These are phyloP conservation scores for Anastatica hierochuntica DNA, from an alignment of 345 rosid genomes.

Conservation along the genomic window DNA sequence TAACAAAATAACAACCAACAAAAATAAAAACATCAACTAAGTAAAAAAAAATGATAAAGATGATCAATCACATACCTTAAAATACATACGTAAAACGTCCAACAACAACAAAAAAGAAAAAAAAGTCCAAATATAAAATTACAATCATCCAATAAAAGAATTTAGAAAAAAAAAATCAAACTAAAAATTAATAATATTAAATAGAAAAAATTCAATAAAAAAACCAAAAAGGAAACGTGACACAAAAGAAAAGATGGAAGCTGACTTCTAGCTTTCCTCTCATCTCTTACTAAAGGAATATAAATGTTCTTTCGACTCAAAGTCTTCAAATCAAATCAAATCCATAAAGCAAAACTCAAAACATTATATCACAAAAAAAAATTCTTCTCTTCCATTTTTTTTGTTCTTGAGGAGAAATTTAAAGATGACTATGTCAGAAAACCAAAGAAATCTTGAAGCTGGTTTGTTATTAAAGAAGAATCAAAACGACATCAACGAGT, in stretches of 20 bases:
- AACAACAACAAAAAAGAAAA: too few species aligned
- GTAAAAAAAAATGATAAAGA: too few species aligned
- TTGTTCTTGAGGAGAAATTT: not conserved
- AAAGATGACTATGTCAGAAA: conserved; percentile 23
- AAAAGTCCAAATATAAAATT: too few species aligned
- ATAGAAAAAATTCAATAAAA: not conserved
- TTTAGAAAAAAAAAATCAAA: too few species aligned
- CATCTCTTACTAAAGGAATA: conserved; percentile 22
- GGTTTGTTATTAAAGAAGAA: conserved; percentile 20
- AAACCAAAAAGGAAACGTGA: conserved; percentile 14
- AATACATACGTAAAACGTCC: too few species aligned
- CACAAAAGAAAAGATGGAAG: conserved; percentile 17
- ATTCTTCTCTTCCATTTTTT: not conserved
- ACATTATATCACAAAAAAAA: not conserved
- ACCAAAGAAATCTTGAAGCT: conserved; percentile 15
- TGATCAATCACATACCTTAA: too few species aligned
- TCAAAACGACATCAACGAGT: conserved; percentile 22
- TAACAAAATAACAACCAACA: too few species aligned
- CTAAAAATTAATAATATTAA: too few species aligned
- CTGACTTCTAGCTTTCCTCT: conserved; percentile 20
- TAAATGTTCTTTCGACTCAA: conserved; percentile 5
- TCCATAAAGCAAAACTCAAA: not conserved
- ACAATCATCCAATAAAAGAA: too few species aligned
- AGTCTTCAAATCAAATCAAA: not conserved
- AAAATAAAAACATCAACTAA: too few species aligned